Evolutionary conservation across 179 eudicot genomes (phyloP), one percentile per base, ranked within the genome.

Genomic region (Heliamphora ciliata): DNA sequence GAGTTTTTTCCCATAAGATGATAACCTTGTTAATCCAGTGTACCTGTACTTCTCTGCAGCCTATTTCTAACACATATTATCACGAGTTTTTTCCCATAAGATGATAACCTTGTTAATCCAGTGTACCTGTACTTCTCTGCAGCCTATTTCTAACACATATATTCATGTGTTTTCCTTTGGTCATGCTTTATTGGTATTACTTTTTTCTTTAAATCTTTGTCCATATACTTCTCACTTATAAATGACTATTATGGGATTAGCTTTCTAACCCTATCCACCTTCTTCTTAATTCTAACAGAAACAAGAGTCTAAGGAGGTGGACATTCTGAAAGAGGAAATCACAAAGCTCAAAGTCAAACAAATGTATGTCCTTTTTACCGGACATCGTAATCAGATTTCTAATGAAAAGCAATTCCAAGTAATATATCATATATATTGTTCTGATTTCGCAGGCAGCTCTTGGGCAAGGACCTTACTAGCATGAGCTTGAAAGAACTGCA

Each of bases 401-500:
- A 14, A 8, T 4, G 18, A 8, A 4, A 14, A 11, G 44, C 44
- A 50, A 51, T 14, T n/a, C 14, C 11, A 44, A 3, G 21, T 24
- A 14, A 31, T 13, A 31, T 76, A 76, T 21, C 44, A 15, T 17
- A 60, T 61, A 44, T 4, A 61, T 8, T 5, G 17, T 47, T 55
- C 11, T 61, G 44, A 8, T 72, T 8, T 50, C 18, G 63, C 81
- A 93, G 97, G 92, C 89, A 81, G 74, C 79, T 93, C 48, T 80
- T 89, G 86, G 97, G 95, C 65, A 90, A 89, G 84, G 96, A 91
- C 79, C 86, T 92, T 69, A 77, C 81, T 13, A 90, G 92, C 73
- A 63, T 91, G 85, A 85, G 87, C 86, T 63, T 87, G 52, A 85
- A 85, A 80, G 97, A 90, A 67, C 61, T 92, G 81, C 90, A 86